Evolutionary conservation across 2,329 filamentous ascomycete genomes (phyloP).

Genomic region (Fusarium sp.): DNA sequence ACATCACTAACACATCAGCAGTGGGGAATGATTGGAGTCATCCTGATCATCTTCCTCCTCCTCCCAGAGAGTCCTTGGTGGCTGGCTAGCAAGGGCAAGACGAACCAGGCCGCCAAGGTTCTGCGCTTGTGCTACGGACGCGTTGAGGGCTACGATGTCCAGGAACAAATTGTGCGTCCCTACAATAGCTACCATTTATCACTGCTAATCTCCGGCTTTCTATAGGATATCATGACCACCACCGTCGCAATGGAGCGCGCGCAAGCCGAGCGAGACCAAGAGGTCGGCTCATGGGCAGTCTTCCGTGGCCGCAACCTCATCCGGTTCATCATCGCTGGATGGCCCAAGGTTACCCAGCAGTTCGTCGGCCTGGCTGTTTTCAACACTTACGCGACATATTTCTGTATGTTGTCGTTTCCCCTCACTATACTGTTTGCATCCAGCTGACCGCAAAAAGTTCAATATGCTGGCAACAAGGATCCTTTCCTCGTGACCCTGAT

Average conservation of each 20-base stretch:
- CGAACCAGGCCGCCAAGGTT: conserved; percentile 18
- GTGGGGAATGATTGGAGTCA: conserved; percentile 27
- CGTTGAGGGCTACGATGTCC: conserved; percentile 19
- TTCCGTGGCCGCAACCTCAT: conserved; percentile 27
- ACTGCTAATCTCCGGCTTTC: neutral
- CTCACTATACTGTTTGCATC: neutral
- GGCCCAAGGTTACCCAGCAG: conserved; percentile 30
- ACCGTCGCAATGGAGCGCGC: conserved; percentile 24
- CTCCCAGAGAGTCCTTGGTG: conserved; percentile 29
- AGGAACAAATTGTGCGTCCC: conserved; percentile 22
- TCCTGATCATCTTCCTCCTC: conserved; percentile 16
- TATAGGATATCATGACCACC: conserved; percentile 21
- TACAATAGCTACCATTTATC: neutral
- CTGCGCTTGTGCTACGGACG: conserved; percentile 14
- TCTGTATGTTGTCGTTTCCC: neutral
- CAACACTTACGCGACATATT: conserved; percentile 31
- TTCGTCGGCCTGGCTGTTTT: conserved; percentile 29
- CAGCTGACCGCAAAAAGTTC: neutral
- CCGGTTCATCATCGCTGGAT: conserved; percentile 23
- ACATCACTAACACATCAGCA: neutral
- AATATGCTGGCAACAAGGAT: conserved; percentile 30
- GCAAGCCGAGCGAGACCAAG: conserved; percentile 7
- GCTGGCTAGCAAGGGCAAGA: conserved; percentile 20
- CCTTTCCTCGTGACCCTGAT: conserved; percentile 30
- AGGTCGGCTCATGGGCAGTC: conserved; percentile 15